Base-by-base conservation (phyloP, 768 basidiomycete species). In the Macrolepiota albuminosa region DNA sequence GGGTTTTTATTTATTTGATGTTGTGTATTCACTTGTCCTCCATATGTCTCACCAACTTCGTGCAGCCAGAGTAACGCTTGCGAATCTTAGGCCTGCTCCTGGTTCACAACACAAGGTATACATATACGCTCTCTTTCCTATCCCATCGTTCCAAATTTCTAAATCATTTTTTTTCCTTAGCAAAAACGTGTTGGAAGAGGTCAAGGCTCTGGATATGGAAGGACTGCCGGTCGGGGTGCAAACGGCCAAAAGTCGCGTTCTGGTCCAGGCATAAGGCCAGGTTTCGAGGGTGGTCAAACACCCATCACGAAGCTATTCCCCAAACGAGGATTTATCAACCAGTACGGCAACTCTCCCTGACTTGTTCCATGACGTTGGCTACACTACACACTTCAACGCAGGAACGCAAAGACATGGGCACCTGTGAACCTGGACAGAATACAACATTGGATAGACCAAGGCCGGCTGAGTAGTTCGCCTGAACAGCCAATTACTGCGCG, bases 211-310 rank as follows among this genome's bases (percentile, higher is more conserved):
- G 89, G 90, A 31, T 84, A 89, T 60, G 97, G 97, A 63, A 88
- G 93, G 62, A 98, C 96, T 1, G 89, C 95, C 10, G 93, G 93
- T 64, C 83, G 93, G 57, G 97, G 97, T 75, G 84, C 91, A 73
- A 99, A 99, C 67, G 97, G 97, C 66, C 94, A 96, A 74, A 95
- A 95, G 61, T 88, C 97, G 40, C 86, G 96, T 62, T 85, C 93
- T 5, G 95, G 95, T 2, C 86, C 88, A 60, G 91, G 93, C 5
- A 89, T 93, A 34, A 84, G 81, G 65, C 80, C 84, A 31, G 88
- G 92, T 6, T 99, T 98, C 63, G 97, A 98, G 73, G 97, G 97
- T 70, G 97, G 97, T 63, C 96, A 98, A 72, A 98, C 96, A 5
- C 92, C 96, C 14, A 85, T 98, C 56, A 88, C 91, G 6, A 87